Base-by-base conservation (phyloP, 108 stramenopile genomes). In the Cyclotella atomus region DNA sequence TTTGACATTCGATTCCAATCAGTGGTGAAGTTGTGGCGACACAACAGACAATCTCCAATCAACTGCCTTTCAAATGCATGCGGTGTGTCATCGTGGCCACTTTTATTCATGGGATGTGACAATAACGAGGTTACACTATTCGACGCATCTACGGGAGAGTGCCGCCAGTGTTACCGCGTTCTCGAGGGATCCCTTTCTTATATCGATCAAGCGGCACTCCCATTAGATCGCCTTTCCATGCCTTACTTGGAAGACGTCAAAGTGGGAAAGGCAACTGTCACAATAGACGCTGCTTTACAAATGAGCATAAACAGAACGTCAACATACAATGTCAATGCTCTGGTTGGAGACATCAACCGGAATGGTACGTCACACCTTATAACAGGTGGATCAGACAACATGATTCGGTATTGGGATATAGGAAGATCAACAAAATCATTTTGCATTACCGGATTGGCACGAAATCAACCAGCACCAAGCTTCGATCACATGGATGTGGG, bases 331-430 rank as follows among this genome's bases (percentile, higher is more conserved):
- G 76, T 95, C 28, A 89, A 87, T 77, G 84, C 90, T 19, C 79
- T 97, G 75, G 87, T 91, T 44, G 94, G 94, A 8, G 87, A 91
- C 62, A 89, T 92, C 59, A 88, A 84, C 27, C 76, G 71, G 14
- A 69, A 70, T 50, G 85, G 88, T 44, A 79, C 86, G 20, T 83
- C 85, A 57, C 96, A 93, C 67, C 65, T 98, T 24, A 77, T 97
- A 45, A 97, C 98, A 45, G 97, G 97, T 29, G 97, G 97, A 2
- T 85, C 87, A 34, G 96, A 97, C 60, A 57, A 84, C 17, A 75
- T 81, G 43, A 90, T 98, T 34, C 69, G 95, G 52, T 94, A 87
- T 71, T 98, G 97, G 97, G 95, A 97, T 69, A 91, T 96, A 59
- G 68, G 77, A 0, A 68, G 83, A 2, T 87, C 97, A 23, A 87